A percentile compares a stretch with the other conserved stretches of the same genome.
Evolutionary conservation across 2,329 filamentous ascomycete genomes (phyloP).

Genomic region (Bimuria novae-zelandiae): DNA sequence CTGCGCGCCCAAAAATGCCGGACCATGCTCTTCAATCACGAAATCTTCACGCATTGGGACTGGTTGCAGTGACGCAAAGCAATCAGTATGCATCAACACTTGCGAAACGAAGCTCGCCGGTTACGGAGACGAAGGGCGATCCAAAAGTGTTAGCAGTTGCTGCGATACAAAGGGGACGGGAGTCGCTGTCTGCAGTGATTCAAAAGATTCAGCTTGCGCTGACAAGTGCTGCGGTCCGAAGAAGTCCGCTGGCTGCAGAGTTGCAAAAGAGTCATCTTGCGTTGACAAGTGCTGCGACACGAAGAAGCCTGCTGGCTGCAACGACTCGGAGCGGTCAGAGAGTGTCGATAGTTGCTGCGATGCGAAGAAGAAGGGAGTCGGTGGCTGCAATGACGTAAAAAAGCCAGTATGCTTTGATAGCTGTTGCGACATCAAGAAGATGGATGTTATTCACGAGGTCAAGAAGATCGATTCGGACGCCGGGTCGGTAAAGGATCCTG

Average conservation of each 20-base stretch:
- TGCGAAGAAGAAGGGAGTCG: neutral
- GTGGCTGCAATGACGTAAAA: too few species aligned
- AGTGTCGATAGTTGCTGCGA: neutral
- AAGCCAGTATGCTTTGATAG: neutral
- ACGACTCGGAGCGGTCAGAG: too few species aligned
- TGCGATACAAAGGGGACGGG: neutral
- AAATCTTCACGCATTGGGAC: neutral
- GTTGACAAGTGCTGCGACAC: neutral
- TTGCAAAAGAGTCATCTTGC: neutral
- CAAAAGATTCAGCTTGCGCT: neutral
- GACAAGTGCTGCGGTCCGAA: too few species aligned
- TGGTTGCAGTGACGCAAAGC: neutral
- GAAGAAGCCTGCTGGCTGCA: neutral
- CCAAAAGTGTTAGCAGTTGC: neutral
- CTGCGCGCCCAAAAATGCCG: slow-evolving; percentile 1
- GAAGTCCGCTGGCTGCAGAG: too few species aligned
- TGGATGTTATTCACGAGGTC: neutral
- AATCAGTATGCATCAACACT: neutral
- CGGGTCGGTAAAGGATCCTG: slow-evolving; percentile 17
- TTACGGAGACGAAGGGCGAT: neutral
- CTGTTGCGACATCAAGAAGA: neutral
- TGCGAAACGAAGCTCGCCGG: neutral
- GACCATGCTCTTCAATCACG: neutral
- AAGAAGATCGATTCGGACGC: neutral
- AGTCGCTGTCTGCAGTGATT: neutral